A percentile compares a stretch with the other conserved stretches of the same genome.
These are phyloP conservation scores for Trametes polyzona DNA, from an alignment of 1,284 basidiomycete genomes.

Conservation along the genomic window DNA sequence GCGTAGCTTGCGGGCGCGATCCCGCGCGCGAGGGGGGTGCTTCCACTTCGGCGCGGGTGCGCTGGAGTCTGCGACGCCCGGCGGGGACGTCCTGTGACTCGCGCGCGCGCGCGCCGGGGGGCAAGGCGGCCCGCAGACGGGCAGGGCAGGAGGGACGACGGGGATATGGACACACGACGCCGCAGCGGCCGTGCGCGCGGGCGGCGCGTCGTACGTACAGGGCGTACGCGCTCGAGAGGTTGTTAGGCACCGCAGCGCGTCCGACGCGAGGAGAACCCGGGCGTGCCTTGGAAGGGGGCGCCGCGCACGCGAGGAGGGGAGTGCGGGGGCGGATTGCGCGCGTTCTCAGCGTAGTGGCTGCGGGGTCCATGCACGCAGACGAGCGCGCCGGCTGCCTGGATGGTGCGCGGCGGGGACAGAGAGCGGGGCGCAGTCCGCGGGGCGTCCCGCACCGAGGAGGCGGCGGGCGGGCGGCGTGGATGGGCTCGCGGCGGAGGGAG, in stretches of 20 bases:
- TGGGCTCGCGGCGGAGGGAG: neutral
- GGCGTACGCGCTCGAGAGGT: neutral
- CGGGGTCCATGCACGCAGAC: neutral
- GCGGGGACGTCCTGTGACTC: neutral
- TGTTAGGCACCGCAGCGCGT: constrained; percentile 14
- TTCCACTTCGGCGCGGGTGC: neutral
- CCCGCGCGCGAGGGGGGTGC: neutral
- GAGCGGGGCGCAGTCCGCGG: neutral
- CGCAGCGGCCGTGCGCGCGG: neutral
- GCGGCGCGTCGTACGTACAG: neutral
- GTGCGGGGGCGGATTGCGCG: neutral
- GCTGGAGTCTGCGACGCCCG: neutral
- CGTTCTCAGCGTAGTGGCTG: no score
- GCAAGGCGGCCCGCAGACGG: neutral
- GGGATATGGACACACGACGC: constrained; percentile 2
- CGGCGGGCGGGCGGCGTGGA: neutral
- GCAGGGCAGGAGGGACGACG: neutral
- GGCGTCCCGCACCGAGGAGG: constrained; percentile 1
- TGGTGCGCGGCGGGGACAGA: neutral
- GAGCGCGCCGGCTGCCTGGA: neutral
- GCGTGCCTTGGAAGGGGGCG: neutral
- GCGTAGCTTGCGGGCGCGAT: neutral
- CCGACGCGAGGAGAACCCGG: constrained; percentile 12
- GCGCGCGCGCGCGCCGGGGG: no score
- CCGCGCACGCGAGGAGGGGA: neutral